Conservation (phyloP, 371 early-diverging fungal species). For the Lichtheimia corymbifera region DNA sequence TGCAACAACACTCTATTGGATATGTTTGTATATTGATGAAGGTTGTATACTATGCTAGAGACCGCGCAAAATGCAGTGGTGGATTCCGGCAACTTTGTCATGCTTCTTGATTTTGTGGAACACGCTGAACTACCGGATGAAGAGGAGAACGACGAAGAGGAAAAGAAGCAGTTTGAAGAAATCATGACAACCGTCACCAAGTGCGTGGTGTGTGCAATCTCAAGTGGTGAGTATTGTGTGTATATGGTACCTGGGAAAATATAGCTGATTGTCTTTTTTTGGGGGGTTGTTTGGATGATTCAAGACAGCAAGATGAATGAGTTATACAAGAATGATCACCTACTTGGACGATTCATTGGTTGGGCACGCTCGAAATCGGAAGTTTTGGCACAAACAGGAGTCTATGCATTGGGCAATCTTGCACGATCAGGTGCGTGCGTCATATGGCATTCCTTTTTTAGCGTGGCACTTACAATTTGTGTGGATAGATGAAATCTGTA, state of each 20-base stretch:
- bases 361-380: constrained; percentile 45
- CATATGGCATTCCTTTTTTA: too few species aligned
- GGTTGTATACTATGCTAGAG: constrained; percentile 20
- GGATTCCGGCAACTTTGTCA: constrained; percentile 32
- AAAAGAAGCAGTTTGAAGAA: constrained; percentile 49
- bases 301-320: constrained; percentile 53
- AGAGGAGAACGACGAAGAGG: constrained; percentile 48
- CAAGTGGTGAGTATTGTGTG: constrained; percentile 33
- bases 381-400: constrained; percentile 44
- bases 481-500: constrained; percentile 54
- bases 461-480: not conserved
- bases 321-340: constrained; percentile 40
- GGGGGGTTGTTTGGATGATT: not conserved
- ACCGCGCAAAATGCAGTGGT: constrained; percentile 44
- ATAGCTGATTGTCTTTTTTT: not conserved
- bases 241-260: not conserved
- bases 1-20: too few species aligned
- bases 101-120: constrained; percentile 49
- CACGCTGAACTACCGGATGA: constrained; percentile 29
- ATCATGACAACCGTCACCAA: constrained; percentile 48
- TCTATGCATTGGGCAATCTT: constrained; percentile 61
- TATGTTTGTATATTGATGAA: not conserved
- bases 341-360: constrained; percentile 44
- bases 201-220: constrained; percentile 45
- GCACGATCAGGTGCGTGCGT: constrained; percentile 54